Percentiles rank a stretch among this genome's conserved stretches.
phyloP scores from a whole-genome alignment of 441 rosid genomes.

The Syzygium malaccense region DNA sequence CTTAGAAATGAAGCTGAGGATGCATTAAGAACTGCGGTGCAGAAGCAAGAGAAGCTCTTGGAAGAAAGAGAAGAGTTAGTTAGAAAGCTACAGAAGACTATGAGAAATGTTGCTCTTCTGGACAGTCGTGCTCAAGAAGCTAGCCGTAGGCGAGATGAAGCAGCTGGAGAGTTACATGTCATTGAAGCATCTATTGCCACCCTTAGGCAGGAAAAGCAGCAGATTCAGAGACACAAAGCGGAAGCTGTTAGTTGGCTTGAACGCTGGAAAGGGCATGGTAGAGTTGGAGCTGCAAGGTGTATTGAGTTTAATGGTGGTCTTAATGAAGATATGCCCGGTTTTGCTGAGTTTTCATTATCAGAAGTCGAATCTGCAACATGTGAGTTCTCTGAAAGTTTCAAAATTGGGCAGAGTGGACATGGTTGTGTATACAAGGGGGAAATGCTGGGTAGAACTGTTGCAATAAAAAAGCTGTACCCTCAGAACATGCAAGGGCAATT shows the following conservation, averaged over 20 bases:
- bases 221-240: constrained; percentile 44
- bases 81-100: constrained; percentile 41
- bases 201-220: constrained; percentile 53
- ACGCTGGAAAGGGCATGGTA: constrained; percentile 51
- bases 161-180: constrained; percentile 34
- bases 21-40: constrained; percentile 16
- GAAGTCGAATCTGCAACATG: constrained; percentile 64
- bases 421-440: constrained; percentile 73
- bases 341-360: constrained; percentile 51
- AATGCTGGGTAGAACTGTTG: constrained; percentile 76
- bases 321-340: constrained; percentile 42
- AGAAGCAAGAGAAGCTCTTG: constrained; percentile 33
- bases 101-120: constrained; percentile 47
- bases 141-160: constrained; percentile 40
- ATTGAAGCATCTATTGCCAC: constrained; percentile 44
- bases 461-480: constrained; percentile 52
- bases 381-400: constrained; percentile 71
- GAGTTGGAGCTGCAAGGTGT: constrained; percentile 35
- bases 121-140: constrained; percentile 45
- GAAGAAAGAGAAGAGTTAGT: constrained; percentile 36
- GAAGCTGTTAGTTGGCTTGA: constrained; percentile 68
- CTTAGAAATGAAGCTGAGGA: constrained; percentile 42
- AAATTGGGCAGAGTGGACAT: constrained; percentile 53
- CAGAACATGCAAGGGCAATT: constrained; percentile 56
- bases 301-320: constrained; percentile 28